Evolutionary conservation across 768 basidiomycete species (phyloP).

Genomic region (Thelephora aurantiotincta): DNA sequence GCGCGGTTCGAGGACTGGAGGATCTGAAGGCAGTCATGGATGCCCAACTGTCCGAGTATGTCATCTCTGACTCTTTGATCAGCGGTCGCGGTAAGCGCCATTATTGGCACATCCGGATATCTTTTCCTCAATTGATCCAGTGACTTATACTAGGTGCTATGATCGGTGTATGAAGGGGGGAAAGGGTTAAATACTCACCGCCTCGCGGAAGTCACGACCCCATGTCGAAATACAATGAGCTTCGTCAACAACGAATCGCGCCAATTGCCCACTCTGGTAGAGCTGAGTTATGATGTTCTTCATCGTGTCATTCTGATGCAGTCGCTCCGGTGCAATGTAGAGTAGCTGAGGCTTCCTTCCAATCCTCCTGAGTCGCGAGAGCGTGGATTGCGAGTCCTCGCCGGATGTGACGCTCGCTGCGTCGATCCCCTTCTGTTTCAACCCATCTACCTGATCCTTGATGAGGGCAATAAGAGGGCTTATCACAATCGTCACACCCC

Average conservation of each 20-base stretch:
- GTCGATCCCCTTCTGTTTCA: slow-evolving; percentile 50
- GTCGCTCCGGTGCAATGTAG: slow-evolving; percentile 88
- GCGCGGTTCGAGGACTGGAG: slow-evolving; percentile 84
- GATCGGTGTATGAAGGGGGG: background rate
- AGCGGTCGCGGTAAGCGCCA: slow-evolving; percentile 95
- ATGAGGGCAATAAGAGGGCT: slow-evolving; percentile 85
- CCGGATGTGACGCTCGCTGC: slow-evolving; percentile 51
- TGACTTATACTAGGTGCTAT: slow-evolving; percentile 42
- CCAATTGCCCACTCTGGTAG: slow-evolving; percentile 42
- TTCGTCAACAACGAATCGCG: slow-evolving; percentile 91
- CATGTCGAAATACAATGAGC: slow-evolving; percentile 91
- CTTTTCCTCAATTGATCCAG: slow-evolving; percentile 55
- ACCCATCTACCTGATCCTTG: slow-evolving; percentile 68
- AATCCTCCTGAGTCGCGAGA: slow-evolving; percentile 27
- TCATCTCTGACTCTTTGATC: slow-evolving; percentile 66
- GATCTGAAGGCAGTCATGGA: slow-evolving; percentile 44
- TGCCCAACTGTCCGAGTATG: slow-evolving; percentile 56
- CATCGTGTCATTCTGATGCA: slow-evolving; percentile 47
- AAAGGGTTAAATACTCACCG: slow-evolving; percentile 29
- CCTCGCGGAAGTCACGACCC: slow-evolving; percentile 88
- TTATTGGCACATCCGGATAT: slow-evolving; percentile 77
- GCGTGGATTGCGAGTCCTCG: slow-evolving; percentile 20
- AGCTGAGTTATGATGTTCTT: slow-evolving; percentile 42
- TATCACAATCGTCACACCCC: slow-evolving; percentile 80
- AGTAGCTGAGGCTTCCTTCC: slow-evolving; percentile 47